These are phyloP conservation scores for Echites panduratus DNA, from an alignment of 257 asterid species.

Conservation along the genomic window DNA sequence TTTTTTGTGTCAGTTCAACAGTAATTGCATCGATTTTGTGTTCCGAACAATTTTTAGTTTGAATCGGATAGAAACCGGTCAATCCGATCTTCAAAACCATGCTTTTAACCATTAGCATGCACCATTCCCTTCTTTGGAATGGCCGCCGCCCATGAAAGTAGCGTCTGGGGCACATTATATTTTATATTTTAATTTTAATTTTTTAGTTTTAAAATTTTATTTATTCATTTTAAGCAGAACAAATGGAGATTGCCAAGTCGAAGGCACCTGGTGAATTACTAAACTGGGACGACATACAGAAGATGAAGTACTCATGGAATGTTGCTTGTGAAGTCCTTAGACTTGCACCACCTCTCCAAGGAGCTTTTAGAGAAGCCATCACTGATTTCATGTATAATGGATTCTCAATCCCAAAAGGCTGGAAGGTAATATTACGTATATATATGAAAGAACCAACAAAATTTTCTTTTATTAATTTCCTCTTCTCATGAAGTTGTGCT, in stretches of 20 bases:
- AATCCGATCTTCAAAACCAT: too few species aligned
- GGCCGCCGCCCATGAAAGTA: too few species aligned
- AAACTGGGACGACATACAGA: conserved; percentile 53
- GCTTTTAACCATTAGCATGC: too few species aligned
- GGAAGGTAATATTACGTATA: conserved; percentile 23
- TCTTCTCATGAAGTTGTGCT: background rate
- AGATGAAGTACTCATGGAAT: conserved; percentile 64
- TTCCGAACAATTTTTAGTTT: too few species aligned
- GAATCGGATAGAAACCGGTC: too few species aligned
- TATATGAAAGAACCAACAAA: background rate
- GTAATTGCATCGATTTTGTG: too few species aligned
- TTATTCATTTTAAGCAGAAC: conserved; percentile 24
- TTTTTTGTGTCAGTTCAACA: too few species aligned
- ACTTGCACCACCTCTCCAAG: conserved; percentile 59
- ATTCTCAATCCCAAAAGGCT: conserved; percentile 58
- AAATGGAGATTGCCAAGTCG: conserved; percentile 52
- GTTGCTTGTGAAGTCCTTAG: conserved; percentile 58
- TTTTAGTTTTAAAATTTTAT: too few species aligned
- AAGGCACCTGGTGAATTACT: conserved; percentile 45
- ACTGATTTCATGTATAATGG: conserved; percentile 46
- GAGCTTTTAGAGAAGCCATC: conserved; percentile 57
- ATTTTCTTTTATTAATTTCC: too few species aligned
- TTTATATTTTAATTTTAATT: too few species aligned
- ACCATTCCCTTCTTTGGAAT: too few species aligned
- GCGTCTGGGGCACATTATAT: too few species aligned